Evolutionary conservation across 306 rosid species (phyloP).

Genomic region (Corylus heterophylla): DNA sequence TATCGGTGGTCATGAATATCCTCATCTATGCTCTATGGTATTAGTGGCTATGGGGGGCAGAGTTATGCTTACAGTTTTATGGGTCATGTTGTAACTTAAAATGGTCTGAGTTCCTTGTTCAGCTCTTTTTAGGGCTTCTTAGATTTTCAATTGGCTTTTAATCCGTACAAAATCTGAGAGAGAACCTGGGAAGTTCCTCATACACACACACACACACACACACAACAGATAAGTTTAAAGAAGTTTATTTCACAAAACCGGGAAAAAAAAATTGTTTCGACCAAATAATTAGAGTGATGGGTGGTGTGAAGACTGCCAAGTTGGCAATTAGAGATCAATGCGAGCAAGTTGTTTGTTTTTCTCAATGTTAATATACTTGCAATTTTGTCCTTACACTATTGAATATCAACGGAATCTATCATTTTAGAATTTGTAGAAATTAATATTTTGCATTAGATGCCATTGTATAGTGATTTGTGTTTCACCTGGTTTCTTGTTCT

Average conservation of each 20-base stretch:
- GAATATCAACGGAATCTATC: not conserved
- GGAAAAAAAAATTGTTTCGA: not conserved
- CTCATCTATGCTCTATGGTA: not conserved
- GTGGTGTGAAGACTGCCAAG: not conserved
- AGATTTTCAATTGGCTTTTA: not conserved
- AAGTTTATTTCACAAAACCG: too few relatives aligned
- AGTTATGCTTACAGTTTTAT: not conserved
- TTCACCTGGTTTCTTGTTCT: slow-evolving; percentile 7
- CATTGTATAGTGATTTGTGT: not conserved
- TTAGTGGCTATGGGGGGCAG: not conserved
- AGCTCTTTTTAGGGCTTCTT: not conserved
- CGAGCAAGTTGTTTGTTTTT: not conserved
- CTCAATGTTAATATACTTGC: not conserved
- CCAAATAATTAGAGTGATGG: not conserved
- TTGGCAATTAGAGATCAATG: not conserved
- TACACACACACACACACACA: not conserved
- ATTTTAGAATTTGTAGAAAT: not conserved
- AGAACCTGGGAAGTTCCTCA: not conserved
- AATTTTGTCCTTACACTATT: not conserved
- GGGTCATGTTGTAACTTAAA: not conserved
- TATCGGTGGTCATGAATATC: slow-evolving; percentile 1
- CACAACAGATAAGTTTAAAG: not conserved
- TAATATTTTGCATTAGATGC: not conserved
- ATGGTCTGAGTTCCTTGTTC: not conserved
- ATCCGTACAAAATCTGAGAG: not conserved